Conservation (phyloP, 1,284 basidiomycete species). For the Retiboletus fuscus region DNA sequence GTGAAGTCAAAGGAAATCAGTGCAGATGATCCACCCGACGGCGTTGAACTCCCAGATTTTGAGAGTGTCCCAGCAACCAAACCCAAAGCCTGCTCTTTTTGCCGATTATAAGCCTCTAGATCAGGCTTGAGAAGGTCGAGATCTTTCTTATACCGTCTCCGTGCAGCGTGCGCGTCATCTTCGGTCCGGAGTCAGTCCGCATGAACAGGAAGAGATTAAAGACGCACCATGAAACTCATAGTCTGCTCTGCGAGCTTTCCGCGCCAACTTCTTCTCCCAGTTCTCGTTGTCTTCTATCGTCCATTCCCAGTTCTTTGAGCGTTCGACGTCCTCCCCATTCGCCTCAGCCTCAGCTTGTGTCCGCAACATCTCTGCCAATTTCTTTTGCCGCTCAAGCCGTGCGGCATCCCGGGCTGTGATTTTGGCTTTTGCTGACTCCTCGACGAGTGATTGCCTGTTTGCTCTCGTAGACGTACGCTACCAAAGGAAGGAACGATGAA, state of each 20-base stretch:
- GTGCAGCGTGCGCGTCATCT: conserved; percentile 93
- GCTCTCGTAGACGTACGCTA: conserved; percentile 83
- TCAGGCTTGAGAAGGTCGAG: conserved; percentile 90
- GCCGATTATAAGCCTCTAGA: conserved; percentile 82
- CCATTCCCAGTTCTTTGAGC: conserved; percentile 47
- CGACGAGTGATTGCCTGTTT: conserved; percentile 86
- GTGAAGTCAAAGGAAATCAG: conserved; percentile 66
- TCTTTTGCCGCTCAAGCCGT: conserved; percentile 87
- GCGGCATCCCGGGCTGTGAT: conserved; percentile 81
- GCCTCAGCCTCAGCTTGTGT: conserved; percentile 91
- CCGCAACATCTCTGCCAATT: conserved; percentile 88
- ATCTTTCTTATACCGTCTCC: conserved; percentile 92
- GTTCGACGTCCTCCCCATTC: conserved; percentile 87
- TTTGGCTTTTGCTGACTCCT: conserved; percentile 83
- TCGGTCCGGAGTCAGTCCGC: conserved; percentile 22
- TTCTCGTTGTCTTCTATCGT: conserved; percentile 47
- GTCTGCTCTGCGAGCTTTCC: conserved; percentile 69
- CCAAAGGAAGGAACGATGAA: conserved; percentile 15
- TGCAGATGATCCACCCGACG: conserved; percentile 46
- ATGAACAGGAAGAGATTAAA: conserved; percentile 33
- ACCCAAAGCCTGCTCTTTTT: conserved; percentile 87
- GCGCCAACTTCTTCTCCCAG: conserved; percentile 46
- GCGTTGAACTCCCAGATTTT: conserved; percentile 51
- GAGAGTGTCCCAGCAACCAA: conserved; percentile 71
- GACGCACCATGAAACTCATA: conserved; percentile 81